Conservation (phyloP, 805 yeast species). For the Dipodascopsis tothii region DNA sequence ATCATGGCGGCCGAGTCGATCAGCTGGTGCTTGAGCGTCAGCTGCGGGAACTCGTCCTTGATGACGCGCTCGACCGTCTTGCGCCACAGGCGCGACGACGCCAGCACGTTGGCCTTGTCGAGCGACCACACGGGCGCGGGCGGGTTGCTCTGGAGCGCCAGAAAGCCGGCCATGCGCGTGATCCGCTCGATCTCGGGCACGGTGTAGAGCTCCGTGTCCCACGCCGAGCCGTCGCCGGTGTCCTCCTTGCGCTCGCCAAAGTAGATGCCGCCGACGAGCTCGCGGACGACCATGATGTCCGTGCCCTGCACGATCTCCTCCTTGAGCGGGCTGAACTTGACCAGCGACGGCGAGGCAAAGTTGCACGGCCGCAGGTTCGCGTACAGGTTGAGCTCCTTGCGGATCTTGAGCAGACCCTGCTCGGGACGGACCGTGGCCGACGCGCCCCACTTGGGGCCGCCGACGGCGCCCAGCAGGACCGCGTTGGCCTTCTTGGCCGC, state of each 20-base stretch:
- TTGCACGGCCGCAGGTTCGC: conserved; percentile 96
- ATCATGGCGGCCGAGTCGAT: conserved; percentile 99
- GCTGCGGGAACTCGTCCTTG: conserved; percentile 80
- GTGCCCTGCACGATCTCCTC: conserved; percentile 82
- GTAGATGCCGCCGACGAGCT: conserved; percentile 95
- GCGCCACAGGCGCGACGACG: conserved; percentile 95
- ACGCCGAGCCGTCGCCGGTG: conserved; percentile 75
- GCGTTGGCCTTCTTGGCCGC: conserved; percentile 88
- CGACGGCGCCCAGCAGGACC: conserved; percentile 94
- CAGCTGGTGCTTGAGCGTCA: conserved; percentile 83
- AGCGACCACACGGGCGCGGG: conserved; percentile 93
- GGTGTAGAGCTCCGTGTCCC: conserved; percentile 88
- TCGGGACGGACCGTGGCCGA: conserved; percentile 95
- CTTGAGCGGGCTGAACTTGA: conserved; percentile 83
- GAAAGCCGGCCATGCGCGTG: conserved; percentile 95
- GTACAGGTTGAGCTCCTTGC: conserved; percentile 88
- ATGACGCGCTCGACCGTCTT: conserved; percentile 82
- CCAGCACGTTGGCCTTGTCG: conserved; percentile 96
- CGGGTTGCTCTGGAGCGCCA: conserved; percentile 88
- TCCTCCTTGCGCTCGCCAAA: conserved; percentile 95
- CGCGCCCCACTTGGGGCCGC: conserved; percentile 97
- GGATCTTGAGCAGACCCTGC: conserved; percentile 87
- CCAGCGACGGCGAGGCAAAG: conserved; percentile 75
- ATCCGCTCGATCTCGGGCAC: conserved; percentile 91
- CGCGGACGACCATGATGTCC: conserved; percentile 87